Conservation (phyloP, 306 rosid genomes). For the Malus asiatica region DNA sequence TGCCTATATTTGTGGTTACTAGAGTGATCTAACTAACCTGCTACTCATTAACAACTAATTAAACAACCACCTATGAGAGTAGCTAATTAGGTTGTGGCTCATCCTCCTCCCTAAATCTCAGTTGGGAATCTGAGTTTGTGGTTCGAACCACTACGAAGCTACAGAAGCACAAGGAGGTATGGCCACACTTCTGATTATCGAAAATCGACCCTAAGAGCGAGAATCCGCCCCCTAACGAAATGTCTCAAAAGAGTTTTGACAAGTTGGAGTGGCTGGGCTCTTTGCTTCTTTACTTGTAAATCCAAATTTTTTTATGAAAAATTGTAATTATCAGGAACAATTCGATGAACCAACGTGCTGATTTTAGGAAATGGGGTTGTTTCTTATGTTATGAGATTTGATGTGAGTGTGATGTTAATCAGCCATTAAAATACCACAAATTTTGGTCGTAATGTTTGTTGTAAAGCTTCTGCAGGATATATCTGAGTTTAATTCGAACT, state of each 20-base stretch:
- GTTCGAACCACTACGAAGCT: too few species aligned
- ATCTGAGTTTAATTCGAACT: conserved; percentile 6
- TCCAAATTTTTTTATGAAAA: background rate
- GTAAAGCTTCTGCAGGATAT: background rate
- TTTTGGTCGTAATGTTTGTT: background rate
- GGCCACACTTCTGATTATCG: too few species aligned
- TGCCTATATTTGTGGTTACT: background rate
- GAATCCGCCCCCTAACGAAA: background rate
- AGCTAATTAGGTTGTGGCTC: too few species aligned
- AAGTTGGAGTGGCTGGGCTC: background rate
- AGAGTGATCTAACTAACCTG: background rate
- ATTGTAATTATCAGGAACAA: background rate
- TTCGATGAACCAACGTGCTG: background rate
- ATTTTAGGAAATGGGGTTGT: background rate
- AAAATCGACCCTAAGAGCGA: too few species aligned
- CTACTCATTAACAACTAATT: too few species aligned
- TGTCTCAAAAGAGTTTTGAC: background rate
- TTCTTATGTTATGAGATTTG: background rate
- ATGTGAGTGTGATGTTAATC: background rate
- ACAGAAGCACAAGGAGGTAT: too few species aligned
- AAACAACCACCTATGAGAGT: too few species aligned
- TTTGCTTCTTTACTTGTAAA: background rate
- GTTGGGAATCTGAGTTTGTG: too few species aligned
- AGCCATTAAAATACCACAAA: background rate
- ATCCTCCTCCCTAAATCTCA: too few species aligned